A percentile compares a stretch with the other conserved stretches of the same genome.
These are phyloP conservation scores for Claviceps humidiphila DNA, from an alignment of 2,329 filamentous ascomycete species.

Conservation along the genomic window DNA sequence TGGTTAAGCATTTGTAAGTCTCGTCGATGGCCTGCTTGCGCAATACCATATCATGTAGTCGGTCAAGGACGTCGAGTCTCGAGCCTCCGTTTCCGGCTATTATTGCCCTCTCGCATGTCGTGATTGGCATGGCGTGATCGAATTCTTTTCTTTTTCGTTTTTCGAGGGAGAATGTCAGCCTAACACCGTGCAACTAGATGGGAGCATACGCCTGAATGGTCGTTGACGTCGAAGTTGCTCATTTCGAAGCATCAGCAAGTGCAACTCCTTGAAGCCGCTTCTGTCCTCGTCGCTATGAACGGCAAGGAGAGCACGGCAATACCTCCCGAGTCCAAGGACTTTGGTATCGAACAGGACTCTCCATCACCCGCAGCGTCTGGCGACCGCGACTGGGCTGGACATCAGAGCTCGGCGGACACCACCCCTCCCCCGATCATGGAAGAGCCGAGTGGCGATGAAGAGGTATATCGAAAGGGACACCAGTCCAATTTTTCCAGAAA, in stretches of 20 bases:
- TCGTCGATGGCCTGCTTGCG: constrained; percentile 28
- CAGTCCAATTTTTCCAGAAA: constrained; percentile 56
- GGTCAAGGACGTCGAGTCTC: not conserved
- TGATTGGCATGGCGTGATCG: not conserved
- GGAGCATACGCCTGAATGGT: constrained; percentile 99
- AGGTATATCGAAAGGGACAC: constrained; percentile 41
- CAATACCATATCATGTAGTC: not conserved
- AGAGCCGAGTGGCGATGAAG: constrained; percentile 39
- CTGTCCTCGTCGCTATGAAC: constrained; percentile 91
- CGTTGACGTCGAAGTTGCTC: constrained; percentile 88
- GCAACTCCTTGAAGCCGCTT: constrained; percentile 89
- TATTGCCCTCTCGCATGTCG: not conserved
- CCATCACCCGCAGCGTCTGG: constrained; percentile 69
- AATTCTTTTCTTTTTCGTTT: not conserved
- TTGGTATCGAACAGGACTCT: constrained; percentile 69
- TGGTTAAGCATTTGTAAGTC: constrained; percentile 99
- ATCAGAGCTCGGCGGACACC: constrained; percentile 77
- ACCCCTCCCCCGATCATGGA: constrained; percentile 77
- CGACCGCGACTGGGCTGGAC: constrained; percentile 65
- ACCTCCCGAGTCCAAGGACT: constrained; percentile 52
- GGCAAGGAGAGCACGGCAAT: constrained; percentile 39
- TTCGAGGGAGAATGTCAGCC: not conserved
- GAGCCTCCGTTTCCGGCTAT: not conserved
- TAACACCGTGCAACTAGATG: constrained; percentile 48
- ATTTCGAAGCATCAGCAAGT: constrained; percentile 99